These are phyloP conservation scores for Beauveria pseudobassiana DNA, from an alignment of 2,329 filamentous ascomycete species.

Conservation along the genomic window DNA sequence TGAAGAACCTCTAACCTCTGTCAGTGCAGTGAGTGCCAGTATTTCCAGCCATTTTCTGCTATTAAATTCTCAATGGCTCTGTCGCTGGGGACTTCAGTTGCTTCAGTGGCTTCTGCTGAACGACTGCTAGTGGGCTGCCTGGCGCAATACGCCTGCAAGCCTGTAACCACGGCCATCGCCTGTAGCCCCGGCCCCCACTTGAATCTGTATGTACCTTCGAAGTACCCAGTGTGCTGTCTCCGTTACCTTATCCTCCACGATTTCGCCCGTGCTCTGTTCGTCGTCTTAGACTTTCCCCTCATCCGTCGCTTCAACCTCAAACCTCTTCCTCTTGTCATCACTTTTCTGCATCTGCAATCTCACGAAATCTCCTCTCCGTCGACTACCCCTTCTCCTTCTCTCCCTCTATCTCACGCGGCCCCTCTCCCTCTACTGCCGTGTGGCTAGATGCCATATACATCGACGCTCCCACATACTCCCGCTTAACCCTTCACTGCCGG, in stretches of 20 bases:
- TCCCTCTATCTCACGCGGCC: background rate
- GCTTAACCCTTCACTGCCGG: background rate
- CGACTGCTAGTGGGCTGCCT: too few relatives aligned
- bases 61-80: background rate
- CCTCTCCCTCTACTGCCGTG: background rate
- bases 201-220: too few relatives aligned
- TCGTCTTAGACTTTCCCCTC: slow-evolving; percentile 9
- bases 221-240: background rate
- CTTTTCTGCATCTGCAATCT: background rate
- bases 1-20: background rate
- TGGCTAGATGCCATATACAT: slow-evolving; percentile 1
- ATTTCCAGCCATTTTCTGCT: too few relatives aligned
- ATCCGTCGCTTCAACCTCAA: background rate
- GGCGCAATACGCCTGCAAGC: too few relatives aligned
- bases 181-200: background rate
- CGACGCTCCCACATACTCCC: background rate
- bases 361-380: background rate
- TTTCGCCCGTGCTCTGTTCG: background rate
- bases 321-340: slow-evolving; percentile 1
- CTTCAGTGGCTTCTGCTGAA: background rate
- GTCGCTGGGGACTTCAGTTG: background rate
- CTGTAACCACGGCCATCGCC: too few relatives aligned
- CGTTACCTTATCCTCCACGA: background rate
- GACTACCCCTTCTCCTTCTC: background rate
- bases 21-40: too few relatives aligned